A percentile compares a stretch with the other conserved stretches of the same genome.
phyloP scores from a whole-genome alignment of 2,329 filamentous ascomycete species.

The Cercospora janseana region DNA sequence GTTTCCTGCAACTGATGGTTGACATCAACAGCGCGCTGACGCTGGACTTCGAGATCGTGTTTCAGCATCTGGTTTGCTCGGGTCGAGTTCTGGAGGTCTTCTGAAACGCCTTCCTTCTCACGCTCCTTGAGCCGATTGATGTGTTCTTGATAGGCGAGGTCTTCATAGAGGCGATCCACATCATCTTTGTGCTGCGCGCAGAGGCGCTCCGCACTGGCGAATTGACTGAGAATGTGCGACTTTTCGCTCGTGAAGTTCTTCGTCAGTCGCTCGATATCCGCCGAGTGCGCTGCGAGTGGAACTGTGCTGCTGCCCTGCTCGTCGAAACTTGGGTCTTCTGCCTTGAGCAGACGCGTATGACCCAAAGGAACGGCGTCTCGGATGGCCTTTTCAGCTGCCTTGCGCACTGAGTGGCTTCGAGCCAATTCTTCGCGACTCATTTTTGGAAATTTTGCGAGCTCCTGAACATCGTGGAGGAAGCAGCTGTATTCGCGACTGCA shows the following conservation, averaged over 20 bases:
- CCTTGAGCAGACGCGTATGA: slow-evolving; percentile 9
- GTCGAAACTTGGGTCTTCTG: slow-evolving; percentile 6
- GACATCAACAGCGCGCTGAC: not conserved
- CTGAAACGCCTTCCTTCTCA: not conserved
- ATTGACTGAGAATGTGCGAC: not conserved
- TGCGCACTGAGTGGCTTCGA: slow-evolving; percentile 6
- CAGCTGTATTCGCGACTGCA: slow-evolving; percentile 15
- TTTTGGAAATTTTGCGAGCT: slow-evolving; percentile 16
- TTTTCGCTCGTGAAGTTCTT: slow-evolving; percentile 3
- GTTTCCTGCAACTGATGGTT: slow-evolving; percentile 6
- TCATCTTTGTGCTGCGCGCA: not conserved
- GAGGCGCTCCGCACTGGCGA: slow-evolving; percentile 3
- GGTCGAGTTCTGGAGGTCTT: not conserved
- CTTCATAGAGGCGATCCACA: slow-evolving; percentile 10
- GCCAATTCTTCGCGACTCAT: slow-evolving; percentile 11
- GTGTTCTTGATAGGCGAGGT: slow-evolving; percentile 15
- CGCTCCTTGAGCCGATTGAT: slow-evolving; percentile 1
- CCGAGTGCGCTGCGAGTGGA: slow-evolving; percentile 6
- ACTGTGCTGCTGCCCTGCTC: not conserved
- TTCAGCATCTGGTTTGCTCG: not conserved
- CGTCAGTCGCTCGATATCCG: slow-evolving; percentile 10
- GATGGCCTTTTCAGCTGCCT: slow-evolving; percentile 6
- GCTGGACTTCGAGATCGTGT: slow-evolving; percentile 8
- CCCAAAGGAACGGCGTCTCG: slow-evolving; percentile 3
- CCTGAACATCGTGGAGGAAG: slow-evolving; percentile 16